phyloP scores from a whole-genome alignment of 169 alveolate genomes.

The Plasmodium chabaudi region DNA sequence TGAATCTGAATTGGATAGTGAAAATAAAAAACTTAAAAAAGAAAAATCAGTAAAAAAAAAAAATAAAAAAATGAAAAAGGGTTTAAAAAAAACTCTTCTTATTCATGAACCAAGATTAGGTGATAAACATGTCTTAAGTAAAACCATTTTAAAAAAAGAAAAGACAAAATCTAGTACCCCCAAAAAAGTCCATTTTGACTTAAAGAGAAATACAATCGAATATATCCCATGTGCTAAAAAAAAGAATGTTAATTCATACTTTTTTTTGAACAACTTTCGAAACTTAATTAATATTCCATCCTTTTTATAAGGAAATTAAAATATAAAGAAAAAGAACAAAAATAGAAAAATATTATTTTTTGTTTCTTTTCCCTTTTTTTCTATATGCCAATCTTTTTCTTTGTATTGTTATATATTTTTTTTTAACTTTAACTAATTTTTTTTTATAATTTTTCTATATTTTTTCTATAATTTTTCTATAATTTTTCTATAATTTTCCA shows the following conservation, averaged over 20 bases:
- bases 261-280: conserved; percentile 42
- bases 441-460: too few species aligned
- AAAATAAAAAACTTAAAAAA: neutral
- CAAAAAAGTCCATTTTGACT: conserved; percentile 54
- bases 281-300: conserved; percentile 47
- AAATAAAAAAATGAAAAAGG: neutral
- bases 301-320: conserved; percentile 14
- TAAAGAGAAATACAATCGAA: conserved; percentile 54
- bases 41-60: neutral
- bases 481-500: too few species aligned
- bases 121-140: neutral
- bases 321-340: conserved; percentile 2
- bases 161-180: conserved; percentile 37
- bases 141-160: conserved; percentile 66
- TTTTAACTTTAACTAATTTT: too few species aligned
- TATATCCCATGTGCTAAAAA: conserved; percentile 55
- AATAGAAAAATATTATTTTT: too few species aligned
- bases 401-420: too few species aligned
- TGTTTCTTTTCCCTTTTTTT: too few species aligned
- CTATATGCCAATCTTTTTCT: too few species aligned
- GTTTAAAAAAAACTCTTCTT: neutral
- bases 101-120: neutral
- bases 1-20: neutral
- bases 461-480: too few species aligned
- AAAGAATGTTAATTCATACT: conserved; percentile 22